Percentiles rank a stretch among this genome's conserved stretches.
Evolutionary conservation across 108 stramenopile genomes (phyloP).

Genomic region (Cyclotella kingstonii): DNA sequence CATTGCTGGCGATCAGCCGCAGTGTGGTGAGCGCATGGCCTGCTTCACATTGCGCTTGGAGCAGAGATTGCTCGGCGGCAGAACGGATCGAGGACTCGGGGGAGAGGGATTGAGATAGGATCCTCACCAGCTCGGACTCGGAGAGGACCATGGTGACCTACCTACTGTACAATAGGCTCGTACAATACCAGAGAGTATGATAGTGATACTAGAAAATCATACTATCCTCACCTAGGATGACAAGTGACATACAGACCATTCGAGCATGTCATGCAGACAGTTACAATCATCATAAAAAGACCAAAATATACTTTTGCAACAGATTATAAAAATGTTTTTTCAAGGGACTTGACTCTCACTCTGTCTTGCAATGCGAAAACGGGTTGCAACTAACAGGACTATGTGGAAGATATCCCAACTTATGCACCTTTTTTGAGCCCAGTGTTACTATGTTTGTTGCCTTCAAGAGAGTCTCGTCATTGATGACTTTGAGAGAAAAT

Average conservation of each 20-base stretch:
- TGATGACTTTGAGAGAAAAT: slow-evolving; percentile 16
- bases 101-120: slow-evolving; percentile 71
- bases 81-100: slow-evolving; percentile 55
- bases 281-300: too few relatives aligned
- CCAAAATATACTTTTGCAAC: too few relatives aligned
- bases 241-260: too few relatives aligned
- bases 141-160: slow-evolving; percentile 3
- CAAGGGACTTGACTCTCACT: slow-evolving; percentile 8
- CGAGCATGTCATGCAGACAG: too few relatives aligned
- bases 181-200: too few relatives aligned
- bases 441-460: slow-evolving; percentile 33
- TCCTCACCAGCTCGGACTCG: slow-evolving; percentile 35
- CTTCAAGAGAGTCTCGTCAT: slow-evolving; percentile 32
- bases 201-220: too few relatives aligned
- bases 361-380: slow-evolving; percentile 12
- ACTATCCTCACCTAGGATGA: too few relatives aligned
- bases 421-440: slow-evolving; percentile 14
- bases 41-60: slow-evolving; percentile 37
- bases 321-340: background rate
- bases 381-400: slow-evolving; percentile 7
- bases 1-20: slow-evolving; percentile 49
- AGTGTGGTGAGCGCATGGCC: slow-evolving; percentile 68
- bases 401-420: slow-evolving; percentile 27
- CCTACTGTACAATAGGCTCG: too few relatives aligned
- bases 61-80: slow-evolving; percentile 65